A percentile compares a stretch with the other conserved stretches of the same genome.
Evolutionary conservation across 352 stramenopile genomes (phyloP).

Genomic region (Elongisporangium prolatum): DNA sequence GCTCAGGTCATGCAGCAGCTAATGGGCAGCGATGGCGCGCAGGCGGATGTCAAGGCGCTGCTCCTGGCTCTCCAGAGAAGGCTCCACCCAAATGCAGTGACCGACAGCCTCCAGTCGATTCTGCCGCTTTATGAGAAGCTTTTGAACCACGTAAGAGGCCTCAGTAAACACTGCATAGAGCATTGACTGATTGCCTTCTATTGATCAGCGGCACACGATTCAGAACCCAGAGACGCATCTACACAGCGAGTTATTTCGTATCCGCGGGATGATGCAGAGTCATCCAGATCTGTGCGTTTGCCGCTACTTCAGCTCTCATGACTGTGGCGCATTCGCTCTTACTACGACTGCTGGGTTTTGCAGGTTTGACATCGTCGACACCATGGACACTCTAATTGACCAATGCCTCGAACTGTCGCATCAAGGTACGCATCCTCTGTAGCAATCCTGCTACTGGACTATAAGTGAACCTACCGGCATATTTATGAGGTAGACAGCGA

Average conservation of each 20-base stretch:
- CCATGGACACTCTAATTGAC: slow-evolving; percentile 31
- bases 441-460: slow-evolving; percentile 4
- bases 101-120: slow-evolving; percentile 24
- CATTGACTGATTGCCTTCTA: neutral
- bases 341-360: neutral
- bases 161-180: neutral
- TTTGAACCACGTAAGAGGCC: slow-evolving; percentile 35
- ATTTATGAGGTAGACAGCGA: slow-evolving; percentile 2
- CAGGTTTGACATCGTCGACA: slow-evolving; percentile 26
- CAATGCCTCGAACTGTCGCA: slow-evolving; percentile 18
- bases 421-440: slow-evolving; percentile 8
- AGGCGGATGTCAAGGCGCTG: slow-evolving; percentile 28
- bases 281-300: slow-evolving; percentile 5
- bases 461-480: neutral
- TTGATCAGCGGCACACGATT: slow-evolving; percentile 4
- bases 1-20: too few species aligned
- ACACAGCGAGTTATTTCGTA: slow-evolving; percentile 17
- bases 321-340: neutral
- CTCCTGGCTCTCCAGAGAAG: slow-evolving; percentile 31
- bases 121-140: slow-evolving; percentile 42
- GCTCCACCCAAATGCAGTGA: slow-evolving; percentile 12
- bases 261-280: slow-evolving; percentile 16
- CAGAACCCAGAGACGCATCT: slow-evolving; percentile 7
- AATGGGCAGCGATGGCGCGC: too few species aligned
- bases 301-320: too few species aligned